Conservation (phyloP, 352 stramenopile species). For the Phytophthora tentaculata region DNA sequence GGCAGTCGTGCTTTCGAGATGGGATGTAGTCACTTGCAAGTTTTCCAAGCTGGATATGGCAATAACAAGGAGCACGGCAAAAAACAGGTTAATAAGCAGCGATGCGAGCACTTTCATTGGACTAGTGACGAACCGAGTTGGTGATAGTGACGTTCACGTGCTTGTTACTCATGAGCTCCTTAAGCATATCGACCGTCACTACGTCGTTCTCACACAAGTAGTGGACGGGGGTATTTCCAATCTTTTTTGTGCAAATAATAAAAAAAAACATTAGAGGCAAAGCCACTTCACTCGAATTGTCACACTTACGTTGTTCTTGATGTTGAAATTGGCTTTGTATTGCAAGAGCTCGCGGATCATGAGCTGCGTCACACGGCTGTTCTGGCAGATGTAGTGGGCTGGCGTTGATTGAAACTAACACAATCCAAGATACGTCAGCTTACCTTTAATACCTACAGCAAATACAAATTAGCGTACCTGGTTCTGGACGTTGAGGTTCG, state of each 20-base stretch:
- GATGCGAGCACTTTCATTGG: background rate
- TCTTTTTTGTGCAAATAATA: conserved; percentile 38
- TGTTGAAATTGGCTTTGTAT: conserved; percentile 71
- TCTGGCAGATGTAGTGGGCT: conserved; percentile 81
- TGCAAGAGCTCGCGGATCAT: conserved; percentile 59
- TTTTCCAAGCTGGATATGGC: conserved; percentile 54
- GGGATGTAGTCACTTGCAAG: conserved; percentile 71
- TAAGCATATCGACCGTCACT: conserved; percentile 63
- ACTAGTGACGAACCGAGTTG: conserved; percentile 71
- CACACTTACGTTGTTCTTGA: conserved; percentile 70
- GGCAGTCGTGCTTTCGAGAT: conserved; percentile 62
- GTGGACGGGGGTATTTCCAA: conserved; percentile 77
- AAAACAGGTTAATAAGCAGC: background rate
- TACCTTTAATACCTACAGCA: background rate
- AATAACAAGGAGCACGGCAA: conserved; percentile 7
- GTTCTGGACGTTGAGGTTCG: conserved; percentile 71
- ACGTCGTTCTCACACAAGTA: conserved; percentile 75
- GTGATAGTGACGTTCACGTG: conserved; percentile 67
- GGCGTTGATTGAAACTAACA: conserved; percentile 74
- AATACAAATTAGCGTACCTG: conserved; percentile 37
- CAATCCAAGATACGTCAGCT: conserved; percentile 5
- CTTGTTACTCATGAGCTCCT: conserved; percentile 63
- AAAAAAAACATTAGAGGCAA: background rate
- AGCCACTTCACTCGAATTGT: background rate
- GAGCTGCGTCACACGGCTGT: conserved; percentile 46